Evolutionary conservation across 331 rosid genomes (phyloP).

Genomic region (Rosa hybrid): DNA sequence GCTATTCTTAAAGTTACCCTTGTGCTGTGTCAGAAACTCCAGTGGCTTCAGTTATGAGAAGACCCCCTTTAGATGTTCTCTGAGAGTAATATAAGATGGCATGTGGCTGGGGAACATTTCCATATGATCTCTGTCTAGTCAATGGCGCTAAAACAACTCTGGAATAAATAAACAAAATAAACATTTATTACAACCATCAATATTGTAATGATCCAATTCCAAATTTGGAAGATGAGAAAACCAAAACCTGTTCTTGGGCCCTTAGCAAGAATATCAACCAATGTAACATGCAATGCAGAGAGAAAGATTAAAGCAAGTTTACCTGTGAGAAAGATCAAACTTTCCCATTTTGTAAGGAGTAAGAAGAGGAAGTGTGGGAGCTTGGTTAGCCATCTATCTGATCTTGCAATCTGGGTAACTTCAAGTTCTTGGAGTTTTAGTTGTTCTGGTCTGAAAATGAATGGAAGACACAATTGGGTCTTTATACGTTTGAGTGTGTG

Average conservation of each 20-base stretch:
- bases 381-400: too few relatives aligned
- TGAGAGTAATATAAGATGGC: conserved; percentile 48
- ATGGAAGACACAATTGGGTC: too few relatives aligned
- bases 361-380: too few relatives aligned
- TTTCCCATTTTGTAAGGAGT: not conserved
- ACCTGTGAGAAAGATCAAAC: not conserved
- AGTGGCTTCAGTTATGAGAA: conserved; percentile 55
- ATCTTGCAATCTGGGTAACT: too few relatives aligned
- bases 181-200: not conserved
- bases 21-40: conserved; percentile 59
- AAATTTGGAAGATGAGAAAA: not conserved
- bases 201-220: not conserved
- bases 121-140: conserved; percentile 38
- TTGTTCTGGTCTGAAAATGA: too few relatives aligned
- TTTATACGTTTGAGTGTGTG: too few relatives aligned
- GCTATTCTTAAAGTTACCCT: conserved; percentile 29
- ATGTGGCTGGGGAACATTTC: conserved; percentile 45
- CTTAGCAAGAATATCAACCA: not conserved
- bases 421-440: too few relatives aligned
- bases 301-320: not conserved
- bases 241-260: not conserved
- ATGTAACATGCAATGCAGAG: not conserved
- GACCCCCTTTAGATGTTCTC: conserved; percentile 39
- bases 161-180: not conserved
- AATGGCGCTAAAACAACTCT: conserved; percentile 47